Base-by-base conservation (phyloP, 805 yeast genomes). In the Wickerhamiella australiensis region DNA sequence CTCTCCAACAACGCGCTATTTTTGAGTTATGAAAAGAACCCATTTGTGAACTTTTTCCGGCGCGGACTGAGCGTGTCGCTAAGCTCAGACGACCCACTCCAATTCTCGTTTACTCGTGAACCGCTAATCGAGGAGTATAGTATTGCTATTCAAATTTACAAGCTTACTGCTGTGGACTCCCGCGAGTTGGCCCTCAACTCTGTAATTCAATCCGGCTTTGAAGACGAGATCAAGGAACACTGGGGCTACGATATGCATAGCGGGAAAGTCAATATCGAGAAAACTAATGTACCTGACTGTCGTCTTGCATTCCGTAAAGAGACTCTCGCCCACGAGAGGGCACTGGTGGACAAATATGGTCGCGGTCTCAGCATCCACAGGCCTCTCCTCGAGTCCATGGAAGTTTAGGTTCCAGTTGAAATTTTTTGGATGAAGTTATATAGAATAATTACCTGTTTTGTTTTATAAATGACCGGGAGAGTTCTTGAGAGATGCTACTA, bases 111-210 rank as follows among this genome's bases (percentile, higher is more conserved):
- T 68, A 92, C 99, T 27, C 79, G 94, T 61, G 99, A 92, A 62
- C 97, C 99, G 13, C 73, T 92, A 60, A 92, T 92, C 57, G 98
- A 92, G 65, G 98, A 92, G 66, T 92, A 88, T 64, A 85, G 96
- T 1, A 97, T 92, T 26, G 98, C 98, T 5, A 97, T 96, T 0
- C 97, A 92, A 66, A 92, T 92, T 57, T 92, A 88, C 72, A 87
- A 92, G 63, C 73, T 92, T 38, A 85, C 95, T 0, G 79, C 86
- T 54, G 97, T 90, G 27, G 98, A 92, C 66, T 86, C 92, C 94
- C 88, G 97, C 63, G 99, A 92, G 64, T 71, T 92, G 58, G 98
- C 99, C 0, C 75, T 79, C 55, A 88, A 90, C 65, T 88, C 97
- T 0, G 97, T 92, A 2, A 65, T 74, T 52, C 96, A 90, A 72